These are phyloP conservation scores for Blastomyces parvus DNA, from an alignment of 2,329 filamentous ascomycete species.

Conservation along the genomic window DNA sequence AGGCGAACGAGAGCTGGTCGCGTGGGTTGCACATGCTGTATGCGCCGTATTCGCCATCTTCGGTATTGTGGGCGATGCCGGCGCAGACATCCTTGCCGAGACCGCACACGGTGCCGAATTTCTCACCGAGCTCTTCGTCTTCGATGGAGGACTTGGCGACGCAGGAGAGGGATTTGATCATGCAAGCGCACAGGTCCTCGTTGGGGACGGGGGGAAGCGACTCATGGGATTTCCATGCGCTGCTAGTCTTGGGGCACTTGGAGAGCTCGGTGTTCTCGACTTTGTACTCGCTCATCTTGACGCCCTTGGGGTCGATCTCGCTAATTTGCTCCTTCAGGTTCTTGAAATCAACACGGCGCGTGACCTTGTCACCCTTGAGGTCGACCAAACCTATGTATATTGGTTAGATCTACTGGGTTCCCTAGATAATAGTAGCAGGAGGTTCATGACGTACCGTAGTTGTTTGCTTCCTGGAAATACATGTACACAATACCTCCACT, in stretches of 20 bases:
- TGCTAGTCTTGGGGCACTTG: slow-evolving; percentile 58
- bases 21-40: slow-evolving; percentile 38
- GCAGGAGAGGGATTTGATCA: slow-evolving; percentile 66
- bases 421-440: background rate
- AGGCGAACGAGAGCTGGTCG: slow-evolving; percentile 36
- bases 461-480: slow-evolving; percentile 87
- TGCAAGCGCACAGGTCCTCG: slow-evolving; percentile 70
- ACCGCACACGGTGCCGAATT: slow-evolving; percentile 51
- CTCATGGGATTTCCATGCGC: slow-evolving; percentile 58
- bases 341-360: slow-evolving; percentile 64
- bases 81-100: slow-evolving; percentile 28
- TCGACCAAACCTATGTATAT: slow-evolving; percentile 37
- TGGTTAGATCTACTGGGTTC: slow-evolving; percentile 13
- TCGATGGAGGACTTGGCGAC: slow-evolving; percentile 51
- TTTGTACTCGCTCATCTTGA: slow-evolving; percentile 58
- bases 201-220: slow-evolving; percentile 77
- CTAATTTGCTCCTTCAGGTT: slow-evolving; percentile 61
- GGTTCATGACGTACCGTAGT: slow-evolving; percentile 57
- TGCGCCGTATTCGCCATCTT: slow-evolving; percentile 36
- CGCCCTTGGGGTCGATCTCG: slow-evolving; percentile 56
- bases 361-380: slow-evolving; percentile 55
- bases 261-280: slow-evolving; percentile 60
- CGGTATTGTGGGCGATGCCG: slow-evolving; percentile 33
- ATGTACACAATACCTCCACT: slow-evolving; percentile 98
- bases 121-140: slow-evolving; percentile 50